Base-by-base conservation (phyloP, 192 early-diverging fungal species). In the Backusella liffmaniae region DNA sequence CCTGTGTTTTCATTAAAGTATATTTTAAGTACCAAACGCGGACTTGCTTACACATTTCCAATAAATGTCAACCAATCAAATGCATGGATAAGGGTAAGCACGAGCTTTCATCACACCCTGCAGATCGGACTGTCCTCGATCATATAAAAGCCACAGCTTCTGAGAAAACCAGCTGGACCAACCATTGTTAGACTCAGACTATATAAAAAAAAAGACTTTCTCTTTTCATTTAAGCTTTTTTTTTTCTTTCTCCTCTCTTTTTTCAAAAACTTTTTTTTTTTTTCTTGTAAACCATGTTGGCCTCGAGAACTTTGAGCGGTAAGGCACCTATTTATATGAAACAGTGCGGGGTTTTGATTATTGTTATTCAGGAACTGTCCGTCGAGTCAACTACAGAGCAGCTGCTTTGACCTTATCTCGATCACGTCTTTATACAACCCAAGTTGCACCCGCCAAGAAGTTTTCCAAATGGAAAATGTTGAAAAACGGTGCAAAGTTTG, bases 401-500 rank as follows among this genome's bases (percentile, higher is more conserved):
- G 56, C 56, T 62, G 56, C 56, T 29, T 29, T 62, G 56, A 23
- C 34, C 29, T 62, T 62, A 23, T 62, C 56, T 62, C 56, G 26
- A 29, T 4, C 56, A 10, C 56, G 8, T 62, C 26, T 62, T 29
- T 62, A 62, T 62, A 26, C 56, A 62, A 62, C 56, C 3, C 56
- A 62, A 5, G 56, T 10, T 12, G 12, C 56, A 10, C 56, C 56
- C 26, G 23, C 23, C 56, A 62, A 62, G 26, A 62, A 26, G 18
- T 72, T 46, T 46, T 56, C 72, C 10, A 77, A 73, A 66, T 72
- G 70, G 70, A 71, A 67, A n/a, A 73, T 51, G 34, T 12, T 67
- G 0, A 72, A 77, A 23, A 65, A 56, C 18, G 62, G 42, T 37
- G 12, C 72, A 18, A 72, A 72, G 42, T 77, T 66, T 26, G 76